Percentiles rank a stretch among this genome's conserved stretches.
phyloP scores from a whole-genome alignment of 2,329 filamentous ascomycete species.

The Thyridium curvatum region DNA sequence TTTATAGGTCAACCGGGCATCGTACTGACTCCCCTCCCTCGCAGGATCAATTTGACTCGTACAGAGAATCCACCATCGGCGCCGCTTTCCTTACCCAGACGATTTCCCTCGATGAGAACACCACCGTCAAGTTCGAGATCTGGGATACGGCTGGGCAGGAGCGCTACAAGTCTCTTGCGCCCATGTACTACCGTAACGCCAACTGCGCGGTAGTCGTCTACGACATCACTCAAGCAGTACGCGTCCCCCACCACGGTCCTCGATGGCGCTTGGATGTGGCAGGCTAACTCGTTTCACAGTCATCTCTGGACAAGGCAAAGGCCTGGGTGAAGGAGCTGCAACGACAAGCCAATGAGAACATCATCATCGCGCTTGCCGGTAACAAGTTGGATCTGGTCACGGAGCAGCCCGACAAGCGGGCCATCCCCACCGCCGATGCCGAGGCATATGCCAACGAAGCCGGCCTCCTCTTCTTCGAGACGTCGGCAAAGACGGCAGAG shows the following conservation, averaged over 20 bases:
- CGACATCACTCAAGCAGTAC: constrained; percentile 97
- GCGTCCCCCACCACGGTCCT: constrained; percentile 21
- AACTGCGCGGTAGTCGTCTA: constrained; percentile 99
- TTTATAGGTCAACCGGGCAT: too few relatives aligned
- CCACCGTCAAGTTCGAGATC: constrained; percentile 99
- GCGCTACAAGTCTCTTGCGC: constrained; percentile 95
- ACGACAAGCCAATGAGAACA: constrained; percentile 98
- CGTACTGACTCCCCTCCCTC: not conserved
- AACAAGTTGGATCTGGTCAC: constrained; percentile 97
- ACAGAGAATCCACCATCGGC: constrained; percentile 96
- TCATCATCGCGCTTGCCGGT: constrained; percentile 94
- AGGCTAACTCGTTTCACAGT: constrained; percentile 40
- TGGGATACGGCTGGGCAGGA: constrained; percentile 99
- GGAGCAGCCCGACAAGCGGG: constrained; percentile 92
- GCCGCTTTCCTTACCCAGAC: constrained; percentile 98
- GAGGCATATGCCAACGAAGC: constrained; percentile 94
- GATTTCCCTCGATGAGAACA: constrained; percentile 95
- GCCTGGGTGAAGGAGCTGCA: constrained; percentile 99
- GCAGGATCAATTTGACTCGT: constrained; percentile 96
- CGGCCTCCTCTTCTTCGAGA: constrained; percentile 95
- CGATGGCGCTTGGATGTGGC: not conserved
- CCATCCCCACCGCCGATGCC: constrained; percentile 81
- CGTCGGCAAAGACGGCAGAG: constrained; percentile 93
- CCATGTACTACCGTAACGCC: constrained; percentile 99
- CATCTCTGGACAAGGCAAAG: constrained; percentile 97